phyloP scores from a whole-genome alignment of 441 rosid species.

The Dalechampia spathulata region DNA sequence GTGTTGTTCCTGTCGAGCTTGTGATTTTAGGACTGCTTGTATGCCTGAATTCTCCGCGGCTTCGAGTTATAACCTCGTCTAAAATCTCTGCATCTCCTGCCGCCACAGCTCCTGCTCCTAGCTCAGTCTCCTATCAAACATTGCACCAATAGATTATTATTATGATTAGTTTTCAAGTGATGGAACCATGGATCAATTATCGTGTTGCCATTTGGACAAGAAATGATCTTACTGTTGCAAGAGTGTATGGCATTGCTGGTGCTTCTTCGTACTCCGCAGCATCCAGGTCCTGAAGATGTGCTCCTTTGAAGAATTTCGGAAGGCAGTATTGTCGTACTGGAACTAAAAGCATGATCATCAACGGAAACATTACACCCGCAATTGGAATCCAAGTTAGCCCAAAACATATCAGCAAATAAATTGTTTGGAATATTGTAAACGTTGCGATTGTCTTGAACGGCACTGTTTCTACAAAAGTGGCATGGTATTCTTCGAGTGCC shows the following conservation, averaged over 20 bases:
- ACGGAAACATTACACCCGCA: conserved; percentile 86
- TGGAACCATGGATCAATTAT: not conserved
- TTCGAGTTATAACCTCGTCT: conserved; percentile 72
- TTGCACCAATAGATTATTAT: not conserved
- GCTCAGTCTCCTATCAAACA: conserved; percentile 50
- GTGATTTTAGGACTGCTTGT: conserved; percentile 63
- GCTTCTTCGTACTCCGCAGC: conserved; percentile 93
- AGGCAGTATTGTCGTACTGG: conserved; percentile 78
- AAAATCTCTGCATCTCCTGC: conserved; percentile 72
- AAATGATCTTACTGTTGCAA: conserved; percentile 50
- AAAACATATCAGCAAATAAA: conserved; percentile 63
- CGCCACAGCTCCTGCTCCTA: conserved; percentile 55
- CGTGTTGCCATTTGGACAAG: not conserved
- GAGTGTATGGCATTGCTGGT: conserved; percentile 69
- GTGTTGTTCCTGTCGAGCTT: conserved; percentile 69
- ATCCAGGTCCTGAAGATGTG: conserved; percentile 80
- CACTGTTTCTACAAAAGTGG: conserved; percentile 84
- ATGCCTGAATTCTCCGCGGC: conserved; percentile 92
- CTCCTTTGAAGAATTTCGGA: conserved; percentile 79
- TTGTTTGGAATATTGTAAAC: conserved; percentile 69
- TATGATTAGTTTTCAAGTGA: not conserved
- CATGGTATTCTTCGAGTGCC: conserved; percentile 87
- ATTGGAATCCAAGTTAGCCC: conserved; percentile 93
- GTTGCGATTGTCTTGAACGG: conserved; percentile 74
- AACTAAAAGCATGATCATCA: conserved; percentile 87